Evolutionary conservation across 2,329 filamentous ascomycete species (phyloP).

Genomic region (Aspergillus brunneoviolaceus): DNA sequence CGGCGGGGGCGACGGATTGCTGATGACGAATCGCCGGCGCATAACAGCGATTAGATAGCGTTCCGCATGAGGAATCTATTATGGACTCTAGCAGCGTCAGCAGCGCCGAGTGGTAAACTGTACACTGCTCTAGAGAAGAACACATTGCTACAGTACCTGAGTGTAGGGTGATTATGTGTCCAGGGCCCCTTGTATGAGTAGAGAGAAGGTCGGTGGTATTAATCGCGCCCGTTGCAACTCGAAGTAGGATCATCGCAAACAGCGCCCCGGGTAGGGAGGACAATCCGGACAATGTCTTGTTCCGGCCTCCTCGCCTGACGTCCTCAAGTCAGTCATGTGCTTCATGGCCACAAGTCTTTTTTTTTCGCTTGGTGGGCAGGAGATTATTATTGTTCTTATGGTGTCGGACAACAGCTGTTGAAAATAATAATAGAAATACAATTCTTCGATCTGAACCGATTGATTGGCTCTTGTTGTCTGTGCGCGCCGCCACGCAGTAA

Average conservation of each 20-base stretch:
- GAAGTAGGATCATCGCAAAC: neutral
- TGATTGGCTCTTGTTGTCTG: neutral
- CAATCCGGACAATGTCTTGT: neutral
- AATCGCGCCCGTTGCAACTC: neutral
- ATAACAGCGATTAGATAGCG: neutral
- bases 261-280: neutral
- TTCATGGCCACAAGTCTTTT: neutral
- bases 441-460: no score
- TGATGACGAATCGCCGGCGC: slow-evolving; percentile 7
- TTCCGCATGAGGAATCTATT: neutral
- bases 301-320: neutral
- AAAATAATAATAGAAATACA: no score
- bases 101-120: neutral
- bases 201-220: neutral
- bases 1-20: slow-evolving; percentile 3
- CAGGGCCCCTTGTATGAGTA: neutral
- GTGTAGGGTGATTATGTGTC: neutral
- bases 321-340: neutral
- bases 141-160: neutral
- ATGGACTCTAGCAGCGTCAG: neutral
- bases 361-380: no score
- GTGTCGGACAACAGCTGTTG: neutral
- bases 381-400: neutral
- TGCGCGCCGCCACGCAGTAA: neutral
- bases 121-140: neutral